Conservation (phyloP, 257 asterid species). For the Solanum boliviense region DNA sequence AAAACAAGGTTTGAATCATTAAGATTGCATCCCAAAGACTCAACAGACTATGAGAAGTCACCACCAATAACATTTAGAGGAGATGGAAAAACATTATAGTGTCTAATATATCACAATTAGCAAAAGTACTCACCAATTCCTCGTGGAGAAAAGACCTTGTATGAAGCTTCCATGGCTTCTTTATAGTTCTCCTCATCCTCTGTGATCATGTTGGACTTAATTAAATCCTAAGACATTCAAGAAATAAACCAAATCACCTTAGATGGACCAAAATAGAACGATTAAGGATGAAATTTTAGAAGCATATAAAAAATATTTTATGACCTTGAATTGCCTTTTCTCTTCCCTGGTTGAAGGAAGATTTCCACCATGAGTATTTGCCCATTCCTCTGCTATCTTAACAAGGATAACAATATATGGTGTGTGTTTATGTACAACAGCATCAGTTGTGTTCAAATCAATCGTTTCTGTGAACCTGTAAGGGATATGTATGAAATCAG, state of each 20-base stretch:
- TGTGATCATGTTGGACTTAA: slow-evolving; percentile 72
- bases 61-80: neutral
- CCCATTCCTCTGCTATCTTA: slow-evolving; percentile 75
- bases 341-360: slow-evolving; percentile 85
- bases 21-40: neutral
- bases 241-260: slow-evolving; percentile 15
- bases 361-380: slow-evolving; percentile 51
- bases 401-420: slow-evolving; percentile 85
- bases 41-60: neutral
- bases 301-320: neutral
- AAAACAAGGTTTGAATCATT: neutral
- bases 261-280: slow-evolving; percentile 2
- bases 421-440: slow-evolving; percentile 76
- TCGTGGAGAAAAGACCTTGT: slow-evolving; percentile 73
- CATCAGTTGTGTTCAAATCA: slow-evolving; percentile 71
- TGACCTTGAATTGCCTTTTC: slow-evolving; percentile 75
- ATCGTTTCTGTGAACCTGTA: slow-evolving; percentile 69
- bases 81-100: neutral
- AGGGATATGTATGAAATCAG: slow-evolving; percentile 5
- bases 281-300: neutral
- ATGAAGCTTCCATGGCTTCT: slow-evolving; percentile 93
- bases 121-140: slow-evolving; percentile 71
- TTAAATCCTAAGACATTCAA: slow-evolving; percentile 50
- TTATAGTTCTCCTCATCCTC: slow-evolving; percentile 88
- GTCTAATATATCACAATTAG: neutral